Conservation (phyloP, 306 rosid species). For the Bauhinia variegata region DNA sequence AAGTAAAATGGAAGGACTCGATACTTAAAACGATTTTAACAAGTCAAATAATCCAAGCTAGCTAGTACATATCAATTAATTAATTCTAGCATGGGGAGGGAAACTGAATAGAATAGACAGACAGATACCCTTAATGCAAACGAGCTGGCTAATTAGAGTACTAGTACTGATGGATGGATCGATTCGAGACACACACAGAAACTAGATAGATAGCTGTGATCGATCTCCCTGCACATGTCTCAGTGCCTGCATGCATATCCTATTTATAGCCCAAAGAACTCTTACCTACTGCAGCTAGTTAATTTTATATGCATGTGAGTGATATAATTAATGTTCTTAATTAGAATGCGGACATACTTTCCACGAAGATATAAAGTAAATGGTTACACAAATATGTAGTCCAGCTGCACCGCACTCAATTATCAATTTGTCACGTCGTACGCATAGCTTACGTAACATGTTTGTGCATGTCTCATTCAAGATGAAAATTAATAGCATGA, state of each 20-base stretch:
- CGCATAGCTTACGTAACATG: not conserved
- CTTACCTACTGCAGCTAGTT: too few species aligned
- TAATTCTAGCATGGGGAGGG: too few species aligned
- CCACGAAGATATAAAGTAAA: not conserved
- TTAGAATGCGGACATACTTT: not conserved
- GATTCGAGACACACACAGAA: not conserved
- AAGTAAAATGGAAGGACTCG: not conserved
- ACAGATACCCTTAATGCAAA: not conserved
- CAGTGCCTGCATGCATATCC: not conserved
- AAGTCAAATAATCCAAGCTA: too few species aligned
- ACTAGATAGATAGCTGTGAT: not conserved
- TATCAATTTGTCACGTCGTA: too few species aligned
- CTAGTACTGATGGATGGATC: not conserved
- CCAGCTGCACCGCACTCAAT: too few species aligned
- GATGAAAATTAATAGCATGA: not conserved
- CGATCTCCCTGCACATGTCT: constrained; percentile 8
- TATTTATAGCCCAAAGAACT: constrained; percentile 38
- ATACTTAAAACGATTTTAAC: too few species aligned
- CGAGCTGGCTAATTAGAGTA: not conserved
- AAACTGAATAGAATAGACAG: not conserved
- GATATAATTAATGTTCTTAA: not conserved
- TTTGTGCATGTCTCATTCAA: not conserved
- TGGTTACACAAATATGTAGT: too few species aligned
- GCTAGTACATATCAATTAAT: too few species aligned
- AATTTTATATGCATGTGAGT: too few species aligned